These are phyloP conservation scores for Candida sakaeoensis DNA, from an alignment of 805 yeast species.

Conservation along the genomic window DNA sequence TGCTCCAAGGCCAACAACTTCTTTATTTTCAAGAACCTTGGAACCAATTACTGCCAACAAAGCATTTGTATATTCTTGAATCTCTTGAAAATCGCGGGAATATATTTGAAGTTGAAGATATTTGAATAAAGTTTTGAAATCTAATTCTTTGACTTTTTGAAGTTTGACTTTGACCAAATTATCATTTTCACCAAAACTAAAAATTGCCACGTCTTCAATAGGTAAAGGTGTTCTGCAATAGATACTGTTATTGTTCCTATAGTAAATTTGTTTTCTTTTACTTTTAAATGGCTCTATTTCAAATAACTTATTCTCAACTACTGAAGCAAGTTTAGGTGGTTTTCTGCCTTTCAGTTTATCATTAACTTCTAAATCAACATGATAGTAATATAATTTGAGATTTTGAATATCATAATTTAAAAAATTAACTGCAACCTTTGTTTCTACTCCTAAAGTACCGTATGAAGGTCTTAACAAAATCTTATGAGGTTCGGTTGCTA, in stretches of 20 bases:
- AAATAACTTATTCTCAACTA: constrained; percentile 6
- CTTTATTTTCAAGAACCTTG: constrained; percentile 5
- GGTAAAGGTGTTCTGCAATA: constrained; percentile 8
- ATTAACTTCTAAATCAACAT: constrained; percentile 6
- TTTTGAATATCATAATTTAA: constrained; percentile 6
- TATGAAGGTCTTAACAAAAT: constrained; percentile 9
- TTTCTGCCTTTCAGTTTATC: background rate
- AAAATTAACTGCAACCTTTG: constrained; percentile 8
- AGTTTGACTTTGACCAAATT: constrained; percentile 5
- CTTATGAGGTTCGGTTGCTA: constrained; percentile 1
- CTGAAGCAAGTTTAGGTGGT: constrained; percentile 4
- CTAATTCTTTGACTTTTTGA: constrained; percentile 7
- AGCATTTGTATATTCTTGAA: constrained; percentile 10
- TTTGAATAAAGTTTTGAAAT: constrained; percentile 7
- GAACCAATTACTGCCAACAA: constrained; percentile 9
- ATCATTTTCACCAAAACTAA: constrained; percentile 2
- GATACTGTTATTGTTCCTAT: constrained; percentile 5
- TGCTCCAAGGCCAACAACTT: constrained; percentile 8
- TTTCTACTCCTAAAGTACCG: constrained; percentile 7
- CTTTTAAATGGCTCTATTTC: constrained; percentile 10
- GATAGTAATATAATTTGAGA: constrained; percentile 9
- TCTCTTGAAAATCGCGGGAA: constrained; percentile 9
- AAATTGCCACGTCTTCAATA: constrained; percentile 8
- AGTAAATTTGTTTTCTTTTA: constrained; percentile 8
- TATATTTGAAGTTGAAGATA: constrained; percentile 8